Base-by-base conservation (phyloP, 2,329 filamentous ascomycete genomes). In the Triangularia setosa region DNA sequence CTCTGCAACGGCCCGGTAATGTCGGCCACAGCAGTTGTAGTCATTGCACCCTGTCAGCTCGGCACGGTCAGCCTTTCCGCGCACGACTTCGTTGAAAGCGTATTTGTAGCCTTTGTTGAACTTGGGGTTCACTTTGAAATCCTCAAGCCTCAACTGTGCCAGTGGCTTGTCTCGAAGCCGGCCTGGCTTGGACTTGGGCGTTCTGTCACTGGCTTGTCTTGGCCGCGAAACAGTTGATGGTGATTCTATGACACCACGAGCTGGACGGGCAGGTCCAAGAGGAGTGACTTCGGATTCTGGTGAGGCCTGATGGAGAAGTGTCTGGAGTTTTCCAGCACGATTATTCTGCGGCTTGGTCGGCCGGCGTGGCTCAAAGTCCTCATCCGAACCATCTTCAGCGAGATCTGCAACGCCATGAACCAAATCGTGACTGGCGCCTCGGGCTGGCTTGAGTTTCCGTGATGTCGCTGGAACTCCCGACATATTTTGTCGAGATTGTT, bases 111-210 rank as follows among this genome's bases (percentile, higher is more conserved):
- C 90, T 52, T 89, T 83, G 68, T 93, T 94, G 69, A 81, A 83
- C 4, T 80, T 79, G 0, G 91, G 88, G 68, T 97, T 96, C 70
- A 95, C 81, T 73, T 89, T 94, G 80, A 97, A 97, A 75, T 96
- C 89, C 12, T 86, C 84, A 0, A 90, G 78, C 14, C 79, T 79
- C 12, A 96, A 81, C 33, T 83, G 79, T 0, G 81, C 77, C 2
- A 87, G 68, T 0, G 87, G 83, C 59, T 83, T 85, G 9, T 80
- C 74, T 58, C 92, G 86, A 16, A 91, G 80, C 1, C 80, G 79
- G 12, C n/a, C 55, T 7, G 58, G 18, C 16, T 59, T 69, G 18
- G 28, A 7, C 4, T 53, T 60, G n/a, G 40, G 33, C 12, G 35
- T 33, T 8, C 30, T 62, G n/a, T 14, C 23, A 27, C 55, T 59